phyloP scores from a whole-genome alignment of 768 basidiomycete genomes.

The Epithele typhae region DNA sequence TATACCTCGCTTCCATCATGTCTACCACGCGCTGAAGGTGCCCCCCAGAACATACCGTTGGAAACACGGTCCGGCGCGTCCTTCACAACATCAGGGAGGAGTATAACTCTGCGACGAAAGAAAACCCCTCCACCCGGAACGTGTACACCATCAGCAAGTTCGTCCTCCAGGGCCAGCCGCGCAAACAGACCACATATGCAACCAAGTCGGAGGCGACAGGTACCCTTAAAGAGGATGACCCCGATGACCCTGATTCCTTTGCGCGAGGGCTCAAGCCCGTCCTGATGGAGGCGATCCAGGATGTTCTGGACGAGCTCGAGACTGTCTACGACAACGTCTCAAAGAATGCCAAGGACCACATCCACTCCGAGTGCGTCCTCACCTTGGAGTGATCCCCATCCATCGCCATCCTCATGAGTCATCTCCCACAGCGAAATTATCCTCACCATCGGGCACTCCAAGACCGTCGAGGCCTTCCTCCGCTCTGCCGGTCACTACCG shows the following conservation, averaged over 20 bases:
- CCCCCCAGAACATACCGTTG: constrained; percentile 84
- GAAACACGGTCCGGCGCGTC: constrained; percentile 91
- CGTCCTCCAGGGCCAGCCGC: constrained; percentile 73
- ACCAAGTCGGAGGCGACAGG: constrained; percentile 50
- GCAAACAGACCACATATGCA: constrained; percentile 34
- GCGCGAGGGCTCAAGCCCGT: constrained; percentile 82
- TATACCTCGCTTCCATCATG: no score
- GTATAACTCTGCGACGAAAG: constrained; percentile 74
- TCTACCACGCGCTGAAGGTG: no score
- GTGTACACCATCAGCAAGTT: constrained; percentile 79
- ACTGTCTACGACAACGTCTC: constrained; percentile 94
- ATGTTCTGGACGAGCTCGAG: constrained; percentile 93
- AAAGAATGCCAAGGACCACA: constrained; percentile 91
- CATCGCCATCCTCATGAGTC: no score
- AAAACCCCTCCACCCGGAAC: constrained; percentile 33
- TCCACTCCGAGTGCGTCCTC: constrained; percentile 91
- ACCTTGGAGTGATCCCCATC: not conserved
- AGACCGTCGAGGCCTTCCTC: constrained; percentile 90
- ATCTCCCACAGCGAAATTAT: constrained; percentile 76
- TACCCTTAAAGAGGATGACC: constrained; percentile 63
- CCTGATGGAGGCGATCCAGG: constrained; percentile 94
- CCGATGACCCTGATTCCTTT: constrained; percentile 76
- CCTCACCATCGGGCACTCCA: constrained; percentile 89
- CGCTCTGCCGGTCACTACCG: constrained; percentile 85
- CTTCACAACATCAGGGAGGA: constrained; percentile 95